These are phyloP conservation scores for Agaricus sinodeliciosus DNA, from an alignment of 768 basidiomycete genomes.

Conservation along the genomic window DNA sequence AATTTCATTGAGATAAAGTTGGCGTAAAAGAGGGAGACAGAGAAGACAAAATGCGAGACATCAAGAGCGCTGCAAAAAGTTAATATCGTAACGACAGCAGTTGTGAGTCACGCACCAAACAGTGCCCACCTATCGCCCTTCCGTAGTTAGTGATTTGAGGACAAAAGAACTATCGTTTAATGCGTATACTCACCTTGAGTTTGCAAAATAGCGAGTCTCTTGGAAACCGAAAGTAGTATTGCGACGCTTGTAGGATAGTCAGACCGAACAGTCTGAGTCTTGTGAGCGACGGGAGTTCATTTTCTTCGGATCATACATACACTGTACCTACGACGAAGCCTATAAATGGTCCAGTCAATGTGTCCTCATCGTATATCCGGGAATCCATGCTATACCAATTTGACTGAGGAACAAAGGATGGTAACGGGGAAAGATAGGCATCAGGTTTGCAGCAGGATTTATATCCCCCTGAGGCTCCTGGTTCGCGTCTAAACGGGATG, in stretches of 20 bases:
- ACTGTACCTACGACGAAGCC: too few relatives aligned
- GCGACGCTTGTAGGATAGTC: constrained; percentile 4
- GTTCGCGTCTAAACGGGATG: too few relatives aligned
- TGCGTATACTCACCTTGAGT: neutral
- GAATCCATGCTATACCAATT: too few relatives aligned
- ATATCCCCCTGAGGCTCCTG: too few relatives aligned
- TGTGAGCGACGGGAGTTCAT: too few relatives aligned
- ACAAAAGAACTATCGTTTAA: too few relatives aligned
- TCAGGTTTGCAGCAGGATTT: too few relatives aligned
- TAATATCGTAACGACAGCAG: neutral
- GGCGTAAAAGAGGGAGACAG: neutral
- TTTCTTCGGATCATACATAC: too few relatives aligned
- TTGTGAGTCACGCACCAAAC: neutral
- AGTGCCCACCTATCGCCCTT: neutral
- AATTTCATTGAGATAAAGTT: neutral
- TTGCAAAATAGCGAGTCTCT: neutral
- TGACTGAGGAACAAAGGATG: too few relatives aligned
- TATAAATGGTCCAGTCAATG: too few relatives aligned
- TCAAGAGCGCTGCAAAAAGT: neutral
- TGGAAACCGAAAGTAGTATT: neutral
- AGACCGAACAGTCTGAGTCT: neutral
- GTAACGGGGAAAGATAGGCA: too few relatives aligned
- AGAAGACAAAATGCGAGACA: constrained; percentile 2
- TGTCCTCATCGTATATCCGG: too few relatives aligned
- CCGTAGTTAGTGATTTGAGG: neutral